phyloP scores from a whole-genome alignment of 352 stramenopile species.

The Globisporangium nunn region DNA sequence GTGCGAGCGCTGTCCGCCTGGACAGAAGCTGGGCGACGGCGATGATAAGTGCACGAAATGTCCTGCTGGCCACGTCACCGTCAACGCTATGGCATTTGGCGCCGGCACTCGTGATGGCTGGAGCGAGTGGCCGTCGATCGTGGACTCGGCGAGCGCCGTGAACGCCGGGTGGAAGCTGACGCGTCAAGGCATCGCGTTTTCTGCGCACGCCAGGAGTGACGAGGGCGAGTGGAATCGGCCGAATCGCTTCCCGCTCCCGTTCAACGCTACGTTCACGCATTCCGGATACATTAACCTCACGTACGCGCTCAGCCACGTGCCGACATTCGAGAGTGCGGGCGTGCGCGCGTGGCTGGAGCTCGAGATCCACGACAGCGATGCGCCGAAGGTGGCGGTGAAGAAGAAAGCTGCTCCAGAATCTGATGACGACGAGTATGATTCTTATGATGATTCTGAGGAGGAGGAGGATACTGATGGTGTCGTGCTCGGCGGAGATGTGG shows the following conservation, averaged over 20 bases:
- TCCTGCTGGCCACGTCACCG: constrained; percentile 35
- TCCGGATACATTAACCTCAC: constrained; percentile 56
- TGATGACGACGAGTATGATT: constrained; percentile 4
- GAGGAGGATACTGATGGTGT: constrained; percentile 9
- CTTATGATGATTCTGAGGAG: constrained; percentile 16
- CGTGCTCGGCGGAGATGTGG: constrained; percentile 13
- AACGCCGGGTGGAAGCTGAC: constrained; percentile 59
- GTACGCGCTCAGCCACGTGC: constrained; percentile 53
- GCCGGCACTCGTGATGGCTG: constrained; percentile 43
- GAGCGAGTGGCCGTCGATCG: constrained; percentile 48
- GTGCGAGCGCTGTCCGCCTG: constrained; percentile 36
- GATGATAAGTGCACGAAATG: constrained; percentile 25
- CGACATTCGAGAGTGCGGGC: constrained; percentile 52
- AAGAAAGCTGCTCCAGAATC: not conserved
- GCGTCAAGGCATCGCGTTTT: constrained; percentile 46
- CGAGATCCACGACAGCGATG: constrained; percentile 31
- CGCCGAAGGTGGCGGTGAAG: constrained; percentile 5
- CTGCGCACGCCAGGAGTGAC: constrained; percentile 11
- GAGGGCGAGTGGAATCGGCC: constrained; percentile 17
- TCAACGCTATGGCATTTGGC: constrained; percentile 50
- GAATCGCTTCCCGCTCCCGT: constrained; percentile 37
- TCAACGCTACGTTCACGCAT: constrained; percentile 48
- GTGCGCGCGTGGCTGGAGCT: constrained; percentile 66
- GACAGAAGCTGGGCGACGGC: constrained; percentile 26
- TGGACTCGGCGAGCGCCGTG: constrained; percentile 32